phyloP scores from a whole-genome alignment of 1,284 basidiomycete species.

The Neolentinus lepideus region DNA sequence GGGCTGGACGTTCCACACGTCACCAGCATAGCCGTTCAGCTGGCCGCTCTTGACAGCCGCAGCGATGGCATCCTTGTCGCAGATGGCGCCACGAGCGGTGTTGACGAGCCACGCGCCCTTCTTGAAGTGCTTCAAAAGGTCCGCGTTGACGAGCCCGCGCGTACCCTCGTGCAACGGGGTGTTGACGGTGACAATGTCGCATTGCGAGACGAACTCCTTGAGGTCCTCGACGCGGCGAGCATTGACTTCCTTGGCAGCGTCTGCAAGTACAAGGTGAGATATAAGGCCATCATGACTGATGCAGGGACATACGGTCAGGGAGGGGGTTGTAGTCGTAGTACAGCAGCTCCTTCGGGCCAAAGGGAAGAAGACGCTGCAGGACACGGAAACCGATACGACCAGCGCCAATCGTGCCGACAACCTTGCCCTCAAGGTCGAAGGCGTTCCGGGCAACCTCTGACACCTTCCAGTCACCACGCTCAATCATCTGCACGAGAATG shows the following conservation, averaged over 20 bases:
- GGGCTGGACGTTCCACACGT: constrained; percentile 76
- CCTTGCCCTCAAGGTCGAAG: constrained; percentile 88
- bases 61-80: constrained; percentile 77
- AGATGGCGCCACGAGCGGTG: constrained; percentile 92
- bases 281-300: neutral
- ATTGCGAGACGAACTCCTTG: constrained; percentile 38
- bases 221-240: constrained; percentile 78
- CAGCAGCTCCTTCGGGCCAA: constrained; percentile 86
- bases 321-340: constrained; percentile 91
- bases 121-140: constrained; percentile 88
- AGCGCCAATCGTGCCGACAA: constrained; percentile 84
- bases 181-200: constrained; percentile 86
- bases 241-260: constrained; percentile 64
- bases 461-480: constrained; percentile 81
- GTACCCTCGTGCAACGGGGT: constrained; percentile 90
- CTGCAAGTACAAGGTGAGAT: constrained; percentile 19
- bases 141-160: constrained; percentile 72
- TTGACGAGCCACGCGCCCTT: constrained; percentile 87
- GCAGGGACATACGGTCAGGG: constrained; percentile 37
- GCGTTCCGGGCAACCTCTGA: constrained; percentile 76
- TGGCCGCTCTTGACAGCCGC: constrained; percentile 77
- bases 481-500: constrained; percentile 57
- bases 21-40: constrained; percentile 63
- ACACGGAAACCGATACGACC: constrained; percentile 90
- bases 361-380: constrained; percentile 80